These are phyloP conservation scores for Danielia reshetovae DNA, from an alignment of 805 yeast species.

Conservation along the genomic window DNA sequence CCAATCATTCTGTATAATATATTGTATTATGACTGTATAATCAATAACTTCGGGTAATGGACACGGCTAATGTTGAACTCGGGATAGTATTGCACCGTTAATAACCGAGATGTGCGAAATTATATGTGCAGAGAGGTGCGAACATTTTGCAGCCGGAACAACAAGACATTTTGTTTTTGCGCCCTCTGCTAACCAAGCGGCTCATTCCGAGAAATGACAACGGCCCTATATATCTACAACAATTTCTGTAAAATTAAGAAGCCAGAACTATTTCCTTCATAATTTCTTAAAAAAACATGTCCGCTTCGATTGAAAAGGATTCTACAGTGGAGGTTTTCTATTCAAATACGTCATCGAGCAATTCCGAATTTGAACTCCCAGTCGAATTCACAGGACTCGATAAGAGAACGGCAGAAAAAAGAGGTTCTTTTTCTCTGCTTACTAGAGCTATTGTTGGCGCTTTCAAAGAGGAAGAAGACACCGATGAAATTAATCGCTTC, in stretches of 20 bases:
- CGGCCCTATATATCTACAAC: no score
- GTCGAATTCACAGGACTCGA: background rate
- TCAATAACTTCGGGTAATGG: no score
- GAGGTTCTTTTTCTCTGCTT: conserved; percentile 1
- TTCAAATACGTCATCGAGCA: background rate
- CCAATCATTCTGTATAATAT: conserved; percentile 2
- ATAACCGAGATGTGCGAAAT: conserved; percentile 10
- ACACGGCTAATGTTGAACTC: no score
- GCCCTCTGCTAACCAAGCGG: no score
- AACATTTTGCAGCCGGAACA: conserved; percentile 12
- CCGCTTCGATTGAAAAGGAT: background rate
- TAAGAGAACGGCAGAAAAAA: background rate
- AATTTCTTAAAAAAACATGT: no score
- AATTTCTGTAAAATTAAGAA: no score
- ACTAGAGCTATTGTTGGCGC: background rate
- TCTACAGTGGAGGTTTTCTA: background rate
- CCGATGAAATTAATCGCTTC: conserved; percentile 1
- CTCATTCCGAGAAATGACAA: no score
- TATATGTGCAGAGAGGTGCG: background rate
- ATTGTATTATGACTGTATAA: background rate
- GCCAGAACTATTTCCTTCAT: no score
- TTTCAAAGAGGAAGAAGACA: background rate
- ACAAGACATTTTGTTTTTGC: background rate
- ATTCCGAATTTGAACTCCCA: background rate
- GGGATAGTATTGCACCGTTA: no score